Evolutionary conservation across 2,329 filamentous ascomycete species (phyloP).

Genomic region (Colletotrichum godetiae): DNA sequence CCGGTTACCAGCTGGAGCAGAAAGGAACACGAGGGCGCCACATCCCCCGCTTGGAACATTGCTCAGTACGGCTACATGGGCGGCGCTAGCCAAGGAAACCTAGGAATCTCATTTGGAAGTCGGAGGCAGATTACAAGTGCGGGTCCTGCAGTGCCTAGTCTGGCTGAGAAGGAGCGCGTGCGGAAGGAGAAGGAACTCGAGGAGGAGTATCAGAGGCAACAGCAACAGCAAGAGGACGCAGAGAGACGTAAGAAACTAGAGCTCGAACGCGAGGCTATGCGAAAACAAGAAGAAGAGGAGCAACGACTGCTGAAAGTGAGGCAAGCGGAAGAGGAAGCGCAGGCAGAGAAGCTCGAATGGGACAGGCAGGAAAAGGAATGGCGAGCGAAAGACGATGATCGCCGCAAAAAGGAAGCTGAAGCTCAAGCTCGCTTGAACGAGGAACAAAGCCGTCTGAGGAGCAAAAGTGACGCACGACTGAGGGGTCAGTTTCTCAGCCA

Average conservation of each 20-base stretch:
- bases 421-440: slow-evolving; percentile 74
- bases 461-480: slow-evolving; percentile 72
- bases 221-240: slow-evolving; percentile 66
- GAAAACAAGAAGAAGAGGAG: slow-evolving; percentile 76
- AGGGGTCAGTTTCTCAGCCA: slow-evolving; percentile 89
- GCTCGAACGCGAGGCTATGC: slow-evolving; percentile 68
- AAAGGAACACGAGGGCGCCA: slow-evolving; percentile 81
- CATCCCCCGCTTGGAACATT: slow-evolving; percentile 96
- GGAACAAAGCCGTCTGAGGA: slow-evolving; percentile 72
- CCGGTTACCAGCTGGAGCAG: slow-evolving; percentile 91
- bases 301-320: slow-evolving; percentile 69
- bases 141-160: slow-evolving; percentile 80
- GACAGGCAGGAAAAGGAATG: slow-evolving; percentile 82
- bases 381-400: slow-evolving; percentile 80
- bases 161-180: slow-evolving; percentile 85
- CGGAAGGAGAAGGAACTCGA: slow-evolving; percentile 67
- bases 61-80: slow-evolving; percentile 99
- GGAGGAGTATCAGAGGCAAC: slow-evolving; percentile 67
- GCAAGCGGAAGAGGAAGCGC: slow-evolving; percentile 69
- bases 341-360: slow-evolving; percentile 79
- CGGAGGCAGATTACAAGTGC: slow-evolving; percentile 92
- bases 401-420: slow-evolving; percentile 78
- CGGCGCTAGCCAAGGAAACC: slow-evolving; percentile 93
- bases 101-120: slow-evolving; percentile 92
- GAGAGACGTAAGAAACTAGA: slow-evolving; percentile 59